A percentile compares a stretch with the other conserved stretches of the same genome.
phyloP scores from a whole-genome alignment of 176 grass and related monocot genomes.

The Lolium multiflorum region DNA sequence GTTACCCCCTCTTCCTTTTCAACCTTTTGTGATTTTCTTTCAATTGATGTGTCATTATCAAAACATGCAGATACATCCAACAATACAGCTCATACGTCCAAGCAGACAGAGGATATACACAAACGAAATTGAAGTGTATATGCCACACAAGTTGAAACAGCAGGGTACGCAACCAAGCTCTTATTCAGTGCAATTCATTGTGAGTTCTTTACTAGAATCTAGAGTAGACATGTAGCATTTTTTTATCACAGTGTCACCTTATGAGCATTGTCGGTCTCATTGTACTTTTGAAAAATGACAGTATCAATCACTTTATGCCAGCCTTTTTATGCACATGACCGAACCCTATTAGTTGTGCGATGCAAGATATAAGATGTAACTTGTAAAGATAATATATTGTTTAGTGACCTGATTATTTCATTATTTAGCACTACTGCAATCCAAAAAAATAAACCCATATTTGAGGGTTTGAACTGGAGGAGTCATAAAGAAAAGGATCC shows the following conservation, averaged over 20 bases:
- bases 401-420: constrained; percentile 27
- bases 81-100: constrained; percentile 41
- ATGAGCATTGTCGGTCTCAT: constrained; percentile 47
- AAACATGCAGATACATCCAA: constrained; percentile 54
- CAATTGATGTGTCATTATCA: constrained; percentile 38
- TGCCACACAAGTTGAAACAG: constrained; percentile 48
- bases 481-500: constrained; percentile 37
- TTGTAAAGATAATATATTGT: constrained; percentile 42
- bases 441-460: constrained; percentile 30
- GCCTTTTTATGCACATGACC: constrained; percentile 39
- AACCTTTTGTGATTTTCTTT: constrained; percentile 44
- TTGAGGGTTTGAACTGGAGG: constrained; percentile 25
- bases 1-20: constrained; percentile 28
- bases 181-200: constrained; percentile 40
- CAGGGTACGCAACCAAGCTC: constrained; percentile 46
- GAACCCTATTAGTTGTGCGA: constrained; percentile 30
- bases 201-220: constrained; percentile 36
- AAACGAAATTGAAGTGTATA: constrained; percentile 48
- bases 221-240: constrained; percentile 32
- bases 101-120: constrained; percentile 40
- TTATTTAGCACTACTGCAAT: constrained; percentile 28
- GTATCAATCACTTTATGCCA: constrained; percentile 49
- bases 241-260: constrained; percentile 4
- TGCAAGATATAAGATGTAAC: constrained; percentile 13
- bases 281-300: constrained; percentile 47